A percentile compares a stretch with the other conserved stretches of the same genome.
Evolutionary conservation across 305 asterid species (phyloP).

Genomic region (Fraxinus platypoda): DNA sequence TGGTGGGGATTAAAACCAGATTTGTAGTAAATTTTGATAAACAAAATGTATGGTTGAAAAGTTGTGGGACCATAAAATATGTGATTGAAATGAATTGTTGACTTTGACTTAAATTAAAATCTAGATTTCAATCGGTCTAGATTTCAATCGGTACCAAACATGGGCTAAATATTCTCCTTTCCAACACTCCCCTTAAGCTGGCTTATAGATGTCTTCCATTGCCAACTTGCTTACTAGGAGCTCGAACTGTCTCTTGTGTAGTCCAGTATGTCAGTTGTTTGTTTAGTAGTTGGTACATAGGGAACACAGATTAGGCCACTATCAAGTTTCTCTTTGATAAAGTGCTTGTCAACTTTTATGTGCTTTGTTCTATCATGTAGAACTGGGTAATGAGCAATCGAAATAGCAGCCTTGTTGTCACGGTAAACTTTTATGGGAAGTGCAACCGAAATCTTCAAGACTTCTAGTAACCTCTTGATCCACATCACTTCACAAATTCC

Average conservation of each 20-base stretch:
- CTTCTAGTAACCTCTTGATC: neutral
- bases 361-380: neutral
- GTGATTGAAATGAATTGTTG: neutral
- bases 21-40: neutral
- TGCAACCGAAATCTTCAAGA: neutral
- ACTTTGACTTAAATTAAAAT: neutral
- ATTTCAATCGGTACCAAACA: neutral
- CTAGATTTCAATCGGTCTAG: neutral
- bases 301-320: neutral
- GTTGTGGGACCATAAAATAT: neutral
- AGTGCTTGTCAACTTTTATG: neutral
- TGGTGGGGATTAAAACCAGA: no score
- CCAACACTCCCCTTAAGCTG: neutral
- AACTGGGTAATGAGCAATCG: neutral
- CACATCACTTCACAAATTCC: neutral
- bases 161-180: neutral
- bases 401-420: neutral
- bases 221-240: conserved; percentile 1
- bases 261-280: neutral
- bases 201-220: neutral
- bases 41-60: neutral
- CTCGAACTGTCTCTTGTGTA: neutral
- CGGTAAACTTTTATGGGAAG: neutral
- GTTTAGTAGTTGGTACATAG: neutral
- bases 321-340: neutral